Base-by-base conservation (phyloP, 225 moss, liverwort and hornwort species). In the Physcomitrium patens region DNA sequence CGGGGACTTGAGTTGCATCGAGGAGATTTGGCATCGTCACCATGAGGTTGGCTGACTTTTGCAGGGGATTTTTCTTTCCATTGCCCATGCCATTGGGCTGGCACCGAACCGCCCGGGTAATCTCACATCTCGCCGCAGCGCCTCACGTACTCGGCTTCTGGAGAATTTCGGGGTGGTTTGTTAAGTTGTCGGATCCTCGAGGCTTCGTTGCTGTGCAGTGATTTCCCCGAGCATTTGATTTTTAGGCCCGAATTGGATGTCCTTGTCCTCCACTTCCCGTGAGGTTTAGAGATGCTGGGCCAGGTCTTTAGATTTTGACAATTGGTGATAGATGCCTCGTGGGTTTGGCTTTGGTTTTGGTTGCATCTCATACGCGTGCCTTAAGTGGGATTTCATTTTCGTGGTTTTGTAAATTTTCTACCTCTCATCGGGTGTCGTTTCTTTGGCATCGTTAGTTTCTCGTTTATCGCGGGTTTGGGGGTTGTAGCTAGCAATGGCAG, bases 231-330 rank as follows among this genome's bases (percentile, higher is more conserved):
- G 49, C 16, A 5, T 19, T 68, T 41, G 15, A 9, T 9, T 9
- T 0, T 22, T 8, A 51, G 50, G 79, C 69, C 54, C 67, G 78
- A 53, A 66, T 70, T 24, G 19, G 37, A 41, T 18, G 16, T 65
- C 18, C 53, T 63, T 71, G 56, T 51, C 20, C 5, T 3, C 19
- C 51, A 53, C 37, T 7, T 60, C 65, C 31, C 48, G 73, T 49
- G 73, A 68, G 20, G 18, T 47, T 61, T 10, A 10, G 26, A 56
- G 67, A 26, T 58, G 3, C 2, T 55, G 73, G 19, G 66, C 17
- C 50, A 22, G 71, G 70, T 53, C 74, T 58, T n/a, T 6, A 23
- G 74, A 49, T 70, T 43, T 73, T 69, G 64, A 46, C 17, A 52
- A 47, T 68, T 66, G 68, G 54, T 31, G 27, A 58, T 53, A 11